Evolutionary conservation across 441 rosid genomes (phyloP), one percentile per base, ranked within the genome.

Genomic region (Pelargonium myrrhifolium): DNA sequence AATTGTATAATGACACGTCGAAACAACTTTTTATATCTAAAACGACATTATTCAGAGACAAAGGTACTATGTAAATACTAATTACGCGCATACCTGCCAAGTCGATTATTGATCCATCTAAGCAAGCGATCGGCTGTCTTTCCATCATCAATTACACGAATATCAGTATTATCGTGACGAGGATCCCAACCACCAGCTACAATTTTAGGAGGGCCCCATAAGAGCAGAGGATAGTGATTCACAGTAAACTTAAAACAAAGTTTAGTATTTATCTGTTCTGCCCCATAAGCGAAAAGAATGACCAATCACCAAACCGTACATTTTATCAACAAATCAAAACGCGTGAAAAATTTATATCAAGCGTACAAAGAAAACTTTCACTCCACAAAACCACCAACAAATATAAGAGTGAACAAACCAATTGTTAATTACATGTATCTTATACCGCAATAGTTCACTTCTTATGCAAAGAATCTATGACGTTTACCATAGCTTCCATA

Each of bases 211-310:
- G 83, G 81, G 28, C 90, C 91, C 99, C 99, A 94, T 66, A 91
- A 85, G 69, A 91, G 92, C 92, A 88, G 88, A 62, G 99, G 99
- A 78, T 89, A 92, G 64, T 82, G 94, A 69, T 81, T 53, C 66
- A 89, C 86, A 65, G 92, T 85, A 82, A 85, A 94, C 76, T 79
- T 85, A 71, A 88, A 90, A 76, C 99, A 94, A 58, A 94, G 92
- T 78, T 94, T 81, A 72, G 42, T 87, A 69, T 94, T 94, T 78
- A 82, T 78, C 97, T 94, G 97, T 72, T 80, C 92, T 88, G 93
- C 89, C 99, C 78, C 71, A 74, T 66, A 84, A 82, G 78, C 70
- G 63, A 74, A 58, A 78, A 64, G 71, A 78, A 51, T 59, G 76
- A 71, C 5, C 24, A 77, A 68, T 47, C 72, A 81, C 65, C 74